These are phyloP conservation scores for Flaveria trinervia DNA, from an alignment of 129 eudicot species.

Conservation along the genomic window DNA sequence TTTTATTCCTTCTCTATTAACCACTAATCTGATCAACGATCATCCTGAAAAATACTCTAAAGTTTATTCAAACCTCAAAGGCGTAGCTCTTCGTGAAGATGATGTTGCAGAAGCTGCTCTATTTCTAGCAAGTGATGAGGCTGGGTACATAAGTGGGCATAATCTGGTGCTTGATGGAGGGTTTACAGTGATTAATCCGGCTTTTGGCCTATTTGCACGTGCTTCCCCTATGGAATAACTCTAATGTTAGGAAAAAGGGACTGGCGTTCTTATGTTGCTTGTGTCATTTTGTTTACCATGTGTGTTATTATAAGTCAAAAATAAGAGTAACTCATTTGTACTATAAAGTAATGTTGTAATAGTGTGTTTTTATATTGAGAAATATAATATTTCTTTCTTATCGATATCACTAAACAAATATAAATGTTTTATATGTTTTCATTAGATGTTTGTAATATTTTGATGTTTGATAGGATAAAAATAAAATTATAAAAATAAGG, in stretches of 20 bases:
- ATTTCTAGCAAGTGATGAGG: constrained; percentile 53
- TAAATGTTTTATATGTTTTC: too few relatives aligned
- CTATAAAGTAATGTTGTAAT: too few relatives aligned
- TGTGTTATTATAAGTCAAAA: too few relatives aligned
- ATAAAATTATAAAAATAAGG: too few relatives aligned
- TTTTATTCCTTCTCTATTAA: constrained; percentile 11
- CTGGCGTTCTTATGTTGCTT: too few relatives aligned
- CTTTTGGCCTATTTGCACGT: constrained; percentile 23
- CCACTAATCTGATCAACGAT: background rate
- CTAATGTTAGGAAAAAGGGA: background rate
- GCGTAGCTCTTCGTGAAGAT: constrained; percentile 36
- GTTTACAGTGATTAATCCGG: constrained; percentile 40
- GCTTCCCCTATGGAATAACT: background rate
- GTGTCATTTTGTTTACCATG: too few relatives aligned
- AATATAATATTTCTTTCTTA: too few relatives aligned
- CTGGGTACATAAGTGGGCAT: constrained; percentile 54
- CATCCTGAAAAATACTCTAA: background rate
- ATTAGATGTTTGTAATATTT: too few relatives aligned
- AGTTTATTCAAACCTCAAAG: constrained; percentile 27
- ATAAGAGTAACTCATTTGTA: background rate
- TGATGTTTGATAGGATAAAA: too few relatives aligned
- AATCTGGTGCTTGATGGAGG: constrained; percentile 65
- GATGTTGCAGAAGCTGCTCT: constrained; percentile 55
- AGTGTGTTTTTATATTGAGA: too few relatives aligned
- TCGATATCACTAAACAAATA: too few relatives aligned